Percentiles rank a stretch among this genome's conserved stretches.
These are phyloP conservation scores for Psophocarpus tetragonolobus DNA, from an alignment of 306 rosid species.

Conservation along the genomic window DNA sequence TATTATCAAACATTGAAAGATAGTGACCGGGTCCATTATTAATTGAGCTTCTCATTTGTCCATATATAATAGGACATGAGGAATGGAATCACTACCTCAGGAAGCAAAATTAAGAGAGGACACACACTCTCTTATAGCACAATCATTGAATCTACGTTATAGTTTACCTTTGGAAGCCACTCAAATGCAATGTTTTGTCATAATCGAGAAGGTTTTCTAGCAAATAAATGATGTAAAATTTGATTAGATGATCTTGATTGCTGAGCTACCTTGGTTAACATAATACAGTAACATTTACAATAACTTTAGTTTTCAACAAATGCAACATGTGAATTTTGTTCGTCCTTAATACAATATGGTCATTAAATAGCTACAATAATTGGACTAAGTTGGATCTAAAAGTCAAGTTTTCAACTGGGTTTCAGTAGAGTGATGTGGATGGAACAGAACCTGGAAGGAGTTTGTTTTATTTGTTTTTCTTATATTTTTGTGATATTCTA, in stretches of 20 bases:
- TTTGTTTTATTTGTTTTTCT: neutral
- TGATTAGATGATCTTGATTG: neutral
- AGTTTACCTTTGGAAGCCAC: neutral
- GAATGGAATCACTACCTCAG: slow-evolving; percentile 1
- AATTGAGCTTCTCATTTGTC: slow-evolving; percentile 32
- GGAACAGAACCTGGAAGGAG: neutral
- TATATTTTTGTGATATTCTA: neutral
- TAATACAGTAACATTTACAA: neutral
- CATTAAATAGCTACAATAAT: neutral
- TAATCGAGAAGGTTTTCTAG: neutral
- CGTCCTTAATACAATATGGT: neutral
- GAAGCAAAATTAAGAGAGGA: slow-evolving; percentile 15
- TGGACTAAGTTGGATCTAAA: neutral
- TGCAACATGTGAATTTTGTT: neutral
- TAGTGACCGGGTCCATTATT: neutral
- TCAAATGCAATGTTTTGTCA: neutral
- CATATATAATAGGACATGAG: neutral
- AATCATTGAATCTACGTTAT: neutral
- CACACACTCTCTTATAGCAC: neutral
- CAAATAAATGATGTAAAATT: neutral
- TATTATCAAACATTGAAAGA: neutral
- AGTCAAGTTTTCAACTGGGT: neutral
- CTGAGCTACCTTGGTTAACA: neutral
- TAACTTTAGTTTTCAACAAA: neutral
- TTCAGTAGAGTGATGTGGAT: neutral